phyloP scores from a whole-genome alignment of 2,329 filamentous ascomycete genomes.

The Fusarium xyrophilum region DNA sequence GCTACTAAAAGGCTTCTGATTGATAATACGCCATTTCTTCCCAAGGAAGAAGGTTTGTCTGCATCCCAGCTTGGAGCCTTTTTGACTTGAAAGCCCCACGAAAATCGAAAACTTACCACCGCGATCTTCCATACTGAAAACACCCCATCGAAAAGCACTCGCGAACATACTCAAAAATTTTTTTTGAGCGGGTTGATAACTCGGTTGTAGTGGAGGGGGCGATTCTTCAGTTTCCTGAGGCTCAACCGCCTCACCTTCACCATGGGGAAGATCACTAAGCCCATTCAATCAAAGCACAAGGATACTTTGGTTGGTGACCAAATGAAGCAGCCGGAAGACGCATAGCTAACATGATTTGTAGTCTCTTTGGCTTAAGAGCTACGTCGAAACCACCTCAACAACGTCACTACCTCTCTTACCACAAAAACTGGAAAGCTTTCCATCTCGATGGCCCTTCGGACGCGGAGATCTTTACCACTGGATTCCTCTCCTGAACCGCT shows the following conservation, averaged over 20 bases:
- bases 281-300: conserved; percentile 70
- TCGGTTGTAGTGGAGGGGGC: conserved; percentile 65
- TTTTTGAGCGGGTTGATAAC: conserved; percentile 44
- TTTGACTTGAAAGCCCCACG: conserved; percentile 11
- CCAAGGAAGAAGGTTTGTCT: background rate
- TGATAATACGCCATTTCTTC: background rate
- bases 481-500: conserved; percentile 92
- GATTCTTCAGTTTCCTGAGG: conserved; percentile 58
- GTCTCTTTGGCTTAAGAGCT: conserved; percentile 88
- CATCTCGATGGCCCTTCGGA: conserved; percentile 91
- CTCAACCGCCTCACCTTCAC: conserved; percentile 64
- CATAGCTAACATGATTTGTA: conserved; percentile 51
- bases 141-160: conserved; percentile 45
- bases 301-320: conserved; percentile 65
- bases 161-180: conserved; percentile 47
- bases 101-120: conserved; percentile 12
- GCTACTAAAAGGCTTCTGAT: background rate
- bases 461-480: conserved; percentile 97
- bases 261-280: conserved; percentile 74
- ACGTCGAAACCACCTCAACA: conserved; percentile 73
- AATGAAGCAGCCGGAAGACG: background rate
- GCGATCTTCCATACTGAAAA: conserved; percentile 35
- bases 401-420: conserved; percentile 79
- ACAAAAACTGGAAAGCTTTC: conserved; percentile 78
- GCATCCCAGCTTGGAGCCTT: background rate